Evolutionary conservation across 768 basidiomycete genomes (phyloP).

Genomic region (Austroboletus festivus): DNA sequence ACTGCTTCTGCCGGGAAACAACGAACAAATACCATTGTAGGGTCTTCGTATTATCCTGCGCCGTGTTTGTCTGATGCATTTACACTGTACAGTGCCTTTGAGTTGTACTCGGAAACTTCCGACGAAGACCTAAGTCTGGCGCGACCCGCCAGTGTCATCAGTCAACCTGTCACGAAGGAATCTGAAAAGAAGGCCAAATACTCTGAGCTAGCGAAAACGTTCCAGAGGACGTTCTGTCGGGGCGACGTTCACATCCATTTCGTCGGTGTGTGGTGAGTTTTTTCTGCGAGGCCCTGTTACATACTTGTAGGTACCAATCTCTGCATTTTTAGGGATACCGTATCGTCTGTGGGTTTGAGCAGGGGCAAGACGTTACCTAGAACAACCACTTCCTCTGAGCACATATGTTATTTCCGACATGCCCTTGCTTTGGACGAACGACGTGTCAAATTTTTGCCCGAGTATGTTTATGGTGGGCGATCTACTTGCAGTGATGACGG

Average conservation of each 20-base stretch:
- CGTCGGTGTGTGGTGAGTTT: conserved; percentile 41
- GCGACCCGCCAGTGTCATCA: conserved; percentile 12
- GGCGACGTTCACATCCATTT: conserved; percentile 39
- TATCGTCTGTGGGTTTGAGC: conserved; percentile 42
- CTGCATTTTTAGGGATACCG: conserved; percentile 39
- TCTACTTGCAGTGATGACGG: conserved; percentile 11
- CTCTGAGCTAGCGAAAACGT: conserved; percentile 24
- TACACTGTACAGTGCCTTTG: conserved; percentile 38
- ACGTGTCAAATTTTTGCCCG: conserved; percentile 46
- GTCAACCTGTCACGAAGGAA: conserved; percentile 6
- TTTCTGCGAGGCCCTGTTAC: background rate
- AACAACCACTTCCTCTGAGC: conserved; percentile 28
- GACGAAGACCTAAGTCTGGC: conserved; percentile 14
- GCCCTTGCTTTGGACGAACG: conserved; percentile 47
- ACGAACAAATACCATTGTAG: conserved; percentile 41
- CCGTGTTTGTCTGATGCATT: background rate
- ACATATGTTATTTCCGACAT: conserved; percentile 44
- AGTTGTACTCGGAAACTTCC: conserved; percentile 33
- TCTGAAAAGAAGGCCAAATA: conserved; percentile 14
- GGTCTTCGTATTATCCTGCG: background rate
- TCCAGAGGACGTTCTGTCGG: conserved; percentile 37
- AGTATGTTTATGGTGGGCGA: conserved; percentile 35
- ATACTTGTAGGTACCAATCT: background rate
- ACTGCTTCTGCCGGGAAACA: conserved; percentile 38
- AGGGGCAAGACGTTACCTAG: conserved; percentile 31